A percentile compares a stretch with the other conserved stretches of the same genome.
These are phyloP conservation scores for Mycena polygramma DNA, from an alignment of 768 basidiomycete genomes.

Conservation along the genomic window DNA sequence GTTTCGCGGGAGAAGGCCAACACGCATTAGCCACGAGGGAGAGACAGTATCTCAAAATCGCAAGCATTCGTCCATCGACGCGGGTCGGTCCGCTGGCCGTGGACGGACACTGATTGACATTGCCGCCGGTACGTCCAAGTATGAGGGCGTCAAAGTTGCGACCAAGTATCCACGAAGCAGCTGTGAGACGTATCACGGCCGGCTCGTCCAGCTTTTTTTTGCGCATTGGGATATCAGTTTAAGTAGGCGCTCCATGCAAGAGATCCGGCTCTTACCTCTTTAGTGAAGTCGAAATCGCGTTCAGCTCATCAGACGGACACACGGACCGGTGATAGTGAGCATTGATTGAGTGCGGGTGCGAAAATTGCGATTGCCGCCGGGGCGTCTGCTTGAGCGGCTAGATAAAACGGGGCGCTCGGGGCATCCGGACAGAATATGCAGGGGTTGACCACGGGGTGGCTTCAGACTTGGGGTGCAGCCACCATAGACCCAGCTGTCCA, in stretches of 20 bases:
- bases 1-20: no score
- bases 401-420: conserved; percentile 5
- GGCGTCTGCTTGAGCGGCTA: not conserved
- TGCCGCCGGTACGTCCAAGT: not conserved
- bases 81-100: no score
- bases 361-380: not conserved
- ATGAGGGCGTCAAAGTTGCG: not conserved
- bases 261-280: no score
- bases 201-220: no score
- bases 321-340: not conserved
- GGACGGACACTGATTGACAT: not conserved
- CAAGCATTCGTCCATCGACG: no score
- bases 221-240: no score
- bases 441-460: not conserved
- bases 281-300: no score
- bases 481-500: conserved; percentile 3
- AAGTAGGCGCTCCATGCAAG: no score
- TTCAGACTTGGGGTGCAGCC: not conserved
- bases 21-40: no score
- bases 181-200: no score
- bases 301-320: not conserved
- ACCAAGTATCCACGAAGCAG: no score
- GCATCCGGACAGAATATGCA: not conserved
- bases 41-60: no score
- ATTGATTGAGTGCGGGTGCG: not conserved